phyloP scores from a whole-genome alignment of 768 basidiomycete genomes.

The Agaricus sinodeliciosus region DNA sequence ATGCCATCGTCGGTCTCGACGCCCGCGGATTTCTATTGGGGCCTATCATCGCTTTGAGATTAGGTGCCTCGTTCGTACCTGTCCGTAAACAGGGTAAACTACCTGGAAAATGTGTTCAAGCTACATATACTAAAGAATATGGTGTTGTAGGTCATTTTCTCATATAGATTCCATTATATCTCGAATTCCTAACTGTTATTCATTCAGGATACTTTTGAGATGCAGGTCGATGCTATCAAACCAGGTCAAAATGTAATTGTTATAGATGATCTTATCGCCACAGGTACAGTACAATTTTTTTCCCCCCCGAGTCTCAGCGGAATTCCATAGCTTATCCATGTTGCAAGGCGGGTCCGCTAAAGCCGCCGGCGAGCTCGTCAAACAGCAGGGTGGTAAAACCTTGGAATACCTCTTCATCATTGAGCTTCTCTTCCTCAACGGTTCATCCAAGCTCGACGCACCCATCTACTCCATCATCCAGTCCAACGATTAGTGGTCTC shows the following conservation, averaged over 20 bases:
- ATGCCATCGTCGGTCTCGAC: conserved; percentile 92
- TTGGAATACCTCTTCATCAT: conserved; percentile 95
- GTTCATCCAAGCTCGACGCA: conserved; percentile 71
- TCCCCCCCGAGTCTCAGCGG: not conserved
- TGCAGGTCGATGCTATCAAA: conserved; percentile 82
- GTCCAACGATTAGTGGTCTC: conserved; percentile 43
- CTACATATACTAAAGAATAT: conserved; percentile 88
- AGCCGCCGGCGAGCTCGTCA: conserved; percentile 86
- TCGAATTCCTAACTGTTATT: not conserved
- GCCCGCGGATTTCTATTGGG: conserved; percentile 95
- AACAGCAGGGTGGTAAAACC: conserved; percentile 75
- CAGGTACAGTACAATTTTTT: conserved; percentile 44
- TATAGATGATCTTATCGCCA: conserved; percentile 94
- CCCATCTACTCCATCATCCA: conserved; percentile 88
- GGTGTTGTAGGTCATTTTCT: conserved; percentile 50
- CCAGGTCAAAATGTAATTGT: conserved; percentile 81
- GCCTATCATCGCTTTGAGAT: conserved; percentile 82
- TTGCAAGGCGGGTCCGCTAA: conserved; percentile 81
- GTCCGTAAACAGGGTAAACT: conserved; percentile 93
- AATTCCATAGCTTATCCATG: not conserved
- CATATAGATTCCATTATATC: not conserved
- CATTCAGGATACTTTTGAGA: conserved; percentile 85
- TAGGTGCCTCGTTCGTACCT: conserved; percentile 93
- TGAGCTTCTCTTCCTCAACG: conserved; percentile 72
- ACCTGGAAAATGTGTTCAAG: conserved; percentile 76